These are phyloP conservation scores for Berberis thunbergii DNA, from an alignment of 164 flowering plant species.

Conservation along the genomic window DNA sequence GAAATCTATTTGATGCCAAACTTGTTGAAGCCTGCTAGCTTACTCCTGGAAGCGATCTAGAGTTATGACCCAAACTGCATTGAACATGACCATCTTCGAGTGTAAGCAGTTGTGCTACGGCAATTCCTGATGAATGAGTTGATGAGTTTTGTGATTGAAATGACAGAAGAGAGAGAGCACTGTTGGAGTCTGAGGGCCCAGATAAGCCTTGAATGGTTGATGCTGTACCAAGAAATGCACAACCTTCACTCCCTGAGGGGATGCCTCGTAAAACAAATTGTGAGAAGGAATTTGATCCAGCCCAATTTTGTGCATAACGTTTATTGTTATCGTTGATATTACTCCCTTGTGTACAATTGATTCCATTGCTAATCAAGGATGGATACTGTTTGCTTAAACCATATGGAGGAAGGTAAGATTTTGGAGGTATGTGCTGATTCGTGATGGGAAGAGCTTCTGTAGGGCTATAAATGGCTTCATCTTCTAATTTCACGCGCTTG, in stretches of 20 bases:
- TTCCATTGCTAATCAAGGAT: conserved; percentile 17
- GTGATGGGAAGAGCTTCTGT: conserved; percentile 16
- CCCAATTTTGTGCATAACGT: conserved; percentile 20
- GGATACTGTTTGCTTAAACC: conserved; percentile 22
- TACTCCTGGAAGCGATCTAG: conserved; percentile 22
- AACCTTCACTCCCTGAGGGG: conserved; percentile 29
- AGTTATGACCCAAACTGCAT: conserved; percentile 20
- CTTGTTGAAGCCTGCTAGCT: conserved; percentile 28
- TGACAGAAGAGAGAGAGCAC: conserved; percentile 90
- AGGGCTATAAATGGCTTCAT: conserved; percentile 16
- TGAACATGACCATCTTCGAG: conserved; percentile 16
- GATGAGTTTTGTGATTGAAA: conserved; percentile 39
- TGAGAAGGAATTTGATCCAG: conserved; percentile 17
- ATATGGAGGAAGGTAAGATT: conserved; percentile 14
- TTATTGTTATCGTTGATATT: conserved; percentile 16
- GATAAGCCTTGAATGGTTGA: conserved; percentile 33
- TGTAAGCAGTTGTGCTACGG: conserved; percentile 21
- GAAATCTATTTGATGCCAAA: conserved; percentile 25
- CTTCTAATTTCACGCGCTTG: conserved; percentile 33
- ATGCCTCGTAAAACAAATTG: conserved; percentile 18
- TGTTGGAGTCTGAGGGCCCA: conserved; percentile 35
- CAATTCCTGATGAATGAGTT: conserved; percentile 28
- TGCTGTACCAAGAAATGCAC: conserved; percentile 22
- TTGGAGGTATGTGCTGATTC: conserved; percentile 22
- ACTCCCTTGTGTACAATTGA: conserved; percentile 16